Base-by-base conservation (phyloP, 1,284 basidiomycete species). In the Microstroma glucosiphilum region DNA sequence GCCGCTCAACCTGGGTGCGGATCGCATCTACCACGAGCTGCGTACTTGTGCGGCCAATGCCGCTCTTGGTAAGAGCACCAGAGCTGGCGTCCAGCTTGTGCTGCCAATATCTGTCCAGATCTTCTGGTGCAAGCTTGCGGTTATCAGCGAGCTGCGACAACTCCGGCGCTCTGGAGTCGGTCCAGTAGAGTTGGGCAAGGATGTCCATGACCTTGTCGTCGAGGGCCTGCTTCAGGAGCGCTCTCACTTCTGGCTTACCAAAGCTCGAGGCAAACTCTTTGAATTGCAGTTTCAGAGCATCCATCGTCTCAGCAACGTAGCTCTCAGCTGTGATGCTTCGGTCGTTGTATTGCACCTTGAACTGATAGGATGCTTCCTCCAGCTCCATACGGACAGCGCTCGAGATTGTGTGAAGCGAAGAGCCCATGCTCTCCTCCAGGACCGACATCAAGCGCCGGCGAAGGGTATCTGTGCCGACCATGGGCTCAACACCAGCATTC, bases 291-390 rank as follows among this genome's bases (percentile, higher is more conserved):
- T 99, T 98, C 70, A 98, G 86, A 8, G 85, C 83, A 75, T 98
- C 94, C 81, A 97, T 88, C 1, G 92, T 92, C 81, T 98, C 96
- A 17, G 94, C 93, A 57, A 97, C 91, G 77, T 99, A 99, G 2
- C 90, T 92, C 80, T 99, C 96, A 12, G 96, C 88, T 0, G 90
- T 90, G 70, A 97, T 90, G 26, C 89, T 86, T 21, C 92, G 87
- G 81, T 99, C 96, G 78, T 99, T 98, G 83, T 98, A 99, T 80
- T 97, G 92, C 0, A 98, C 93, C 81, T 99, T 99, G 86, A 98
- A 98, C 80, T 97, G 93, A 80, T 99, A 99, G 30, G 87, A 88
- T 1, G 94, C 88, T 75, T 97, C 94, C 80, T 98, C 94, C 13
- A 97, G 85, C 80, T 98, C 96, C 41, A 96, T 86, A 75, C 96